Percentiles rank a stretch among this genome's conserved stretches.
These are phyloP conservation scores for Blastomyces parvus DNA, from an alignment of 2,329 filamentous ascomycete species.

Conservation along the genomic window DNA sequence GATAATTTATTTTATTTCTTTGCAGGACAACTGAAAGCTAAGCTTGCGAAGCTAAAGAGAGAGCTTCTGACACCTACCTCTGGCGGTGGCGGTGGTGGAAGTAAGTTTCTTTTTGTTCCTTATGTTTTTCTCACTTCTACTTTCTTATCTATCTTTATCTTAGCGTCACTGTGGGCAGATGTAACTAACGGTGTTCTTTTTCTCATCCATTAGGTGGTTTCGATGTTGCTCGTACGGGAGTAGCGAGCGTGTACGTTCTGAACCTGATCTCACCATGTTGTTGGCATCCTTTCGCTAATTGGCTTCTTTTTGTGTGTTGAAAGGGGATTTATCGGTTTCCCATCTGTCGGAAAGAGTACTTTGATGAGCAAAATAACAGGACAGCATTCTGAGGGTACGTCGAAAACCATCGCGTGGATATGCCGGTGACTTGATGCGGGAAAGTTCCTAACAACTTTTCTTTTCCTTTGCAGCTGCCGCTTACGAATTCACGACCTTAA, in stretches of 20 bases:
- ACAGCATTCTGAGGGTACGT: slow-evolving; percentile 74
- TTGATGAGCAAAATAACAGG: slow-evolving; percentile 91
- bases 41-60: slow-evolving; percentile 93
- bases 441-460: slow-evolving; percentile 10
- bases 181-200: slow-evolving; percentile 4
- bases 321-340: slow-evolving; percentile 88
- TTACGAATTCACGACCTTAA: slow-evolving; percentile 98
- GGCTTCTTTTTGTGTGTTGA: background rate
- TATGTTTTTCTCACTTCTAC: background rate
- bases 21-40: slow-evolving; percentile 80
- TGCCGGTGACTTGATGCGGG: background rate
- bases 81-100: slow-evolving; percentile 70
- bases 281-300: background rate
- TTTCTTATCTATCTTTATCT: background rate
- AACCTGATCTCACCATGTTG: background rate
- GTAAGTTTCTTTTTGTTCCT: slow-evolving; percentile 24
- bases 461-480: slow-evolving; percentile 54
- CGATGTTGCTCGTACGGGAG: slow-evolving; percentile 94
- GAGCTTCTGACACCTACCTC: slow-evolving; percentile 79
- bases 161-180: background rate
- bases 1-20: slow-evolving; percentile 8
- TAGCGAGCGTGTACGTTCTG: slow-evolving; percentile 65
- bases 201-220: slow-evolving; percentile 56
- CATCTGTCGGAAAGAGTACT: slow-evolving; percentile 96
- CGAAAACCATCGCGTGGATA: background rate